A percentile compares a stretch with the other conserved stretches of the same genome.
These are phyloP conservation scores for Balakata baccata DNA, from an alignment of 345 rosid species.

Conservation along the genomic window DNA sequence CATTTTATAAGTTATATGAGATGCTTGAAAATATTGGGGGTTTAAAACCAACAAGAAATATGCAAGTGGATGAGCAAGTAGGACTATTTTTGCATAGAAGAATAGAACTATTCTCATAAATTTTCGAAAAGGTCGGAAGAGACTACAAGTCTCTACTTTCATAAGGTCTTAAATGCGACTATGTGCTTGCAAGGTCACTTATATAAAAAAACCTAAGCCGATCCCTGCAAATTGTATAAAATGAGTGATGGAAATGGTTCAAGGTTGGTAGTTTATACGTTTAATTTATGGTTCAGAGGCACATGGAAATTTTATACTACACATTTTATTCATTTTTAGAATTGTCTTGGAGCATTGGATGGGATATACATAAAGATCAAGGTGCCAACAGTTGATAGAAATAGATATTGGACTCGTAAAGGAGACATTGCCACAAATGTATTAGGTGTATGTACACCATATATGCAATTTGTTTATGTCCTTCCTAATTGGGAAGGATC, in stretches of 20 bases:
- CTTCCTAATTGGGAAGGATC: not conserved
- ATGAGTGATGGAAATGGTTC: not conserved
- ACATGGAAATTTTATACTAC: not conserved
- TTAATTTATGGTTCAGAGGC: not conserved
- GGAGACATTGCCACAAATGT: conserved; percentile 5
- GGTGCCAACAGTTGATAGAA: not conserved
- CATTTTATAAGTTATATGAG: too few species aligned
- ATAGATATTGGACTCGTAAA: not conserved
- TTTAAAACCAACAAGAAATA: not conserved
- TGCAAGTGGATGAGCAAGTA: not conserved
- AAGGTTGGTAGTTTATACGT: not conserved
- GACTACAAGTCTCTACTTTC: not conserved
- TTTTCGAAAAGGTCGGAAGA: not conserved
- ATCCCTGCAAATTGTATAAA: not conserved
- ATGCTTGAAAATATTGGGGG: not conserved
- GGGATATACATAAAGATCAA: conserved; percentile 1
- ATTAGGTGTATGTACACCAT: not conserved
- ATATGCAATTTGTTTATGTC: conserved; percentile 7
- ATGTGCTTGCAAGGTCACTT: not conserved
- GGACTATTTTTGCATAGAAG: not conserved
- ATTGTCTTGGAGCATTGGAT: conserved; percentile 17
- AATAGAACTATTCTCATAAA: not conserved
- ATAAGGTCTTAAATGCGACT: not conserved
- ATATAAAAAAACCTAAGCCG: not conserved
- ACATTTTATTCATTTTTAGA: not conserved